Evolutionary conservation across 2,329 filamentous ascomycete genomes (phyloP), one percentile per base, ranked within the genome.

Genomic region (Nemania abortiva): DNA sequence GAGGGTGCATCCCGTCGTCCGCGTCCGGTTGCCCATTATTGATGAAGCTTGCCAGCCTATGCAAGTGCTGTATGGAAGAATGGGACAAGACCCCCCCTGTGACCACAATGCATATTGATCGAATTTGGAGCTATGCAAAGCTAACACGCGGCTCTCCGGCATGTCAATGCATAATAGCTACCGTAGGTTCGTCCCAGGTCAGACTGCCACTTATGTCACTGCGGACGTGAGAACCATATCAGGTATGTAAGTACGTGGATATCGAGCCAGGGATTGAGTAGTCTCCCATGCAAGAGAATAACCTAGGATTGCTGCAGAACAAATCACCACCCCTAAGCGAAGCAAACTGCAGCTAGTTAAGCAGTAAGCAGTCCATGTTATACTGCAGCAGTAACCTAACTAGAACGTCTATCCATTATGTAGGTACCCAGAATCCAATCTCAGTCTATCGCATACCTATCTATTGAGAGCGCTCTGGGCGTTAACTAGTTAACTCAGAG

Each of bases 101-200:
- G 37, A 37, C 55, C 24, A 9, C 59, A 42, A 65, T 39, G 18
- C 24, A 55, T 47, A 42, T 54, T 69, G 34, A 49, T 54, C 31
- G n/a, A 20, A 61, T 60, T 66, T 22, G 49, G 61, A 65, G 45
- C 29, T 47, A 69, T 63, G 59, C 69, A 55, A 65, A 63, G 39
- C 62, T 63, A 50, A 56, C 47, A 60, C 31, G 69, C 65, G 62
- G 65, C 61, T 69, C 66, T 29, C 56, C 62, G 54, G 66, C 66
- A 63, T 60, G 63, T 62, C 64, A 53, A 68, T 62, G 59, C 68
- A 70, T 47, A 27, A n/a, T 50, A 22, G 45, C 56, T 62, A 61
- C 42, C 52, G 39, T 39, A 31, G 52, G 63, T 66, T 66, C 58
- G 47, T 66, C 58, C 66, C 49, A 59, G 53, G 9, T 50, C 45